Evolutionary conservation across 805 yeast genomes (phyloP), one percentile per base, ranked within the genome.

Genomic region (Hanseniaspora pseudoguilliermondii): DNA sequence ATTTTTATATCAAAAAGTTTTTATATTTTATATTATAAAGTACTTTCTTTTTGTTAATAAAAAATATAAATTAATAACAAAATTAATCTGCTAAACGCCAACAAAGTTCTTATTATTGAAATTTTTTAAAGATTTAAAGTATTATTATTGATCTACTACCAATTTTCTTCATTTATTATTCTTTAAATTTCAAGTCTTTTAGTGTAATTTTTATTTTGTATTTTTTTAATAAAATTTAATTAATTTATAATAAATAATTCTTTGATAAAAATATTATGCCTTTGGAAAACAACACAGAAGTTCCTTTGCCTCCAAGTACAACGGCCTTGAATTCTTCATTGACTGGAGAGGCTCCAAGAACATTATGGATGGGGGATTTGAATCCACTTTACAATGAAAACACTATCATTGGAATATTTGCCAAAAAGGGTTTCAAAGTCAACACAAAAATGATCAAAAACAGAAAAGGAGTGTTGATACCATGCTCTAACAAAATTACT

Each of bases 331-430:
- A 76, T 1, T 69, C 76, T 1, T 61, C 66, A 7, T n/a, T 35
- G 9, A 39, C 23, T 32, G 61, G 67, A 1, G 72, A 73, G 15
- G 74, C 77, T 16, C 88, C 95, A 27, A 75, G 84, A 58, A 85
- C 95, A 1, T 70, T 85, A 35, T 85, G 95, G 95, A 85, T 85
- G 95, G 95, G 95, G 11, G 93, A 85, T 67, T 71, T 85, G 60
- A 91, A 85, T 64, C 87, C 91, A 1, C 79, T 84, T 79, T 78
- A 84, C 63, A 87, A 83, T 64, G 93, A 84, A 65, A 72, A 70
- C 3, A 79, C 80, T 25, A 71, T 79, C 16, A 72, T 74, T 50
- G 71, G 79, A 47, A 72, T 86, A 66, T 84, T 89, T 88, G 72
- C 73, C 34, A 69, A 76, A 27, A 62, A 81, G 51, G 75, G 77